phyloP scores from a whole-genome alignment of 148 eudicot genomes.

The Gaultheria prostrata region DNA sequence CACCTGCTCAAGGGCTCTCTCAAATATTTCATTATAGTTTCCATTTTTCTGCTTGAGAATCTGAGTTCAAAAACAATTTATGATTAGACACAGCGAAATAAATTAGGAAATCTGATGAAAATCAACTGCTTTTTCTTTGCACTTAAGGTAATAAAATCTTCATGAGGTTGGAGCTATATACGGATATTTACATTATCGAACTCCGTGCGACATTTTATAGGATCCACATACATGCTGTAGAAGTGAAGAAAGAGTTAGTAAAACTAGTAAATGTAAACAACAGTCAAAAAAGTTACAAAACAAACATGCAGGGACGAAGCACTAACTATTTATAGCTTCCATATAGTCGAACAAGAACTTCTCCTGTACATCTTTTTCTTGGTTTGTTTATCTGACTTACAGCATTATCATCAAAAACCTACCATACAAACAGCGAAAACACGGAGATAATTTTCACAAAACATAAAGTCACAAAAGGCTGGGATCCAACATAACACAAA shows the following conservation, averaged over 20 bases:
- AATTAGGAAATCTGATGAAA: conserved; percentile 2
- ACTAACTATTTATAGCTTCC: conserved; percentile 71
- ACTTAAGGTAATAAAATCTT: neutral
- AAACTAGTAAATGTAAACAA: conserved; percentile 1
- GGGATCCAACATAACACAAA: neutral
- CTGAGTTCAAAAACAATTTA: conserved; percentile 25
- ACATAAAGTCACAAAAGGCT: neutral
- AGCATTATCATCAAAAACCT: conserved; percentile 51
- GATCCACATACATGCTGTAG: conserved; percentile 53
- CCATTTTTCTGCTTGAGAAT: conserved; percentile 45
- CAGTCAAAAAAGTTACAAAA: neutral
- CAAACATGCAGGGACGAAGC: neutral
- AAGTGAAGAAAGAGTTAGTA: conserved; percentile 8
- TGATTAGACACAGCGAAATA: neutral
- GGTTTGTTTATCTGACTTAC: conserved; percentile 44
- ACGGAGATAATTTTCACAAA: neutral
- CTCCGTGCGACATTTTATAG: conserved; percentile 30
- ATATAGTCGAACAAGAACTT: conserved; percentile 69
- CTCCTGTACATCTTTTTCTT: conserved; percentile 31
- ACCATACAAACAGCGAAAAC: conserved; percentile 9
- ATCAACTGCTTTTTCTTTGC: neutral
- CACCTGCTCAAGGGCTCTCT: conserved; percentile 54
- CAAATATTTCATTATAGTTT: conserved; percentile 35
- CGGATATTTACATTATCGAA: conserved; percentile 44
- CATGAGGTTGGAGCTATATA: neutral